phyloP scores from a whole-genome alignment of 1,284 basidiomycete genomes.

The Wolfiporia cocos region DNA sequence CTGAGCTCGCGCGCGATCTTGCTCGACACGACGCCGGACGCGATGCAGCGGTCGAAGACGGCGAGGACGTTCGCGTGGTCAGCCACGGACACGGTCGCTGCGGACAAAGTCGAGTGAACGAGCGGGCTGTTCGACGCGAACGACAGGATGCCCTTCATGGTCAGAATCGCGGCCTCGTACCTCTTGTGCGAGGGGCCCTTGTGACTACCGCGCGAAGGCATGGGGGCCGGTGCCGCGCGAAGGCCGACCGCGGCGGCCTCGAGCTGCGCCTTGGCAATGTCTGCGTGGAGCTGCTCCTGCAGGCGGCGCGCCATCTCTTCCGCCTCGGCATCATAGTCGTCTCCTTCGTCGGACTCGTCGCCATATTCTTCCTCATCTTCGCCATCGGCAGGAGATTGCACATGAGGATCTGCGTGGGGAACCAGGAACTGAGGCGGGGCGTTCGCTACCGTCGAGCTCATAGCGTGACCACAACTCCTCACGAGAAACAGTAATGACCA shows the following conservation, averaged over 20 bases:
- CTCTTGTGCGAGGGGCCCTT: slow-evolving; percentile 28
- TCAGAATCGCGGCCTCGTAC: slow-evolving; percentile 50
- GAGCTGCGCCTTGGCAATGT: slow-evolving; percentile 57
- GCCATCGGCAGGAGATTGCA: too few relatives aligned
- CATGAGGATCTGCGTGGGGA: too few relatives aligned
- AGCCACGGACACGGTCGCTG: slow-evolving; percentile 40
- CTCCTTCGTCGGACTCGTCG: slow-evolving; percentile 32
- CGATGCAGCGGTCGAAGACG: slow-evolving; percentile 42
- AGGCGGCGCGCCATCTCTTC: slow-evolving; percentile 63
- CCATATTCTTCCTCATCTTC: slow-evolving; percentile 7
- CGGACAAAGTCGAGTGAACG: slow-evolving; percentile 45
- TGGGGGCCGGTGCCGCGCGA: not conserved
- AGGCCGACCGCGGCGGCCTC: slow-evolving; percentile 27
- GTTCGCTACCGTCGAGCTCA: too few relatives aligned
- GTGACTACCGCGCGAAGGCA: not conserved
- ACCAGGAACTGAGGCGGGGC: too few relatives aligned
- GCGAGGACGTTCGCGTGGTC: slow-evolving; percentile 46
- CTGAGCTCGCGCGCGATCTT: slow-evolving; percentile 49
- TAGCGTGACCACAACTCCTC: too few relatives aligned
- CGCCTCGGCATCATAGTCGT: slow-evolving; percentile 65
- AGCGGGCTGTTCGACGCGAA: slow-evolving; percentile 49
- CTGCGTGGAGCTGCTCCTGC: slow-evolving; percentile 66
- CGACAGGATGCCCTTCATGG: slow-evolving; percentile 54
- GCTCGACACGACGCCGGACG: slow-evolving; percentile 42
- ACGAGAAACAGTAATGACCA: too few relatives aligned